Base-by-base conservation (phyloP, 306 rosid genomes). In the Comarum palustre region DNA sequence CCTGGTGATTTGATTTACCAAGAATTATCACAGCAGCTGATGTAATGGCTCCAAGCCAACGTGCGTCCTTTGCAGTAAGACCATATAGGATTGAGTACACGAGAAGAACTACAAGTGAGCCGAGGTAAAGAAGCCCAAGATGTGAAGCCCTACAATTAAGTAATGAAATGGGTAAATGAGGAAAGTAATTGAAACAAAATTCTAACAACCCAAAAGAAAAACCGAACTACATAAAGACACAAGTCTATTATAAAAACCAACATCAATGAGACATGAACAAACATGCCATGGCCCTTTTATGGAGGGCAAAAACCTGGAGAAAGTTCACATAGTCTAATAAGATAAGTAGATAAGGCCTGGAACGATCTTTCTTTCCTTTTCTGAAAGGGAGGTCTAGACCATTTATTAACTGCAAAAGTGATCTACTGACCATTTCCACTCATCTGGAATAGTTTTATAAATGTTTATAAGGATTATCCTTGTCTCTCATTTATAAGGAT, bases 31-130 rank as follows among this genome's bases (percentile, higher is more conserved):
- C 97, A 83, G 99, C 99, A 79, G 87, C 92, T 57, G 99, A 90
- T 70, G 99, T 91, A 75, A 88, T 81, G 76, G 90, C 96, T 78
- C 99, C 99, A 79, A 95, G 96, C 99, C 99, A 92, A 50, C 90
- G 87, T 60, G 86, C 82, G 66, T 92, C 98, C 82, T 84, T 86
- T 14, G 94, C 90, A 71, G 91, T 89, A 77, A 84, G 82, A 67
- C 98, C 98, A 80, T 92, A 92, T 69, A 92, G 83, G 80, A 92
- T 92, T 79, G 99, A 91, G 81, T 95, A 95, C 45, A 90, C 90
- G 69, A 88, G 63, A 81, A 95, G 93, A 84, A 95, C 97, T 22
- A 80, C 72, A 50, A 95, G 85, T n/a, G 99, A 95, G 77, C 99
- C 97, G 63, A 88, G 82, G 81, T 95, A 95, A 74, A 95, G 99